Percentiles rank a stretch among this genome's conserved stretches.
phyloP scores from a whole-genome alignment of 2,329 filamentous ascomycete species.

The Talaromyces sp. region DNA sequence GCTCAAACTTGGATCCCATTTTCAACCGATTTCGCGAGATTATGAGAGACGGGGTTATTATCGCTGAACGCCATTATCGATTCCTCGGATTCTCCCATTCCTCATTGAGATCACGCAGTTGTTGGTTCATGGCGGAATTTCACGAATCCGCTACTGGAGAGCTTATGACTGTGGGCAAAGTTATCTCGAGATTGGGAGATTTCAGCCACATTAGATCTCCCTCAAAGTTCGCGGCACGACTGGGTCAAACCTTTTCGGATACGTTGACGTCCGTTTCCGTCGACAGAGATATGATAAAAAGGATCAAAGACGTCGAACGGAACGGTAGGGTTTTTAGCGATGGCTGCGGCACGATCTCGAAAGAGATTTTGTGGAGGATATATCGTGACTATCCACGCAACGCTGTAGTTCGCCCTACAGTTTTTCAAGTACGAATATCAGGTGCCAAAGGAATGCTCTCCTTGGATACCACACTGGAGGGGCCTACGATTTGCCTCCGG shows the following conservation, averaged over 20 bases:
- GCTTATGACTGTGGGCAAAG: conserved; percentile 33
- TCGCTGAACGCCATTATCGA: conserved; percentile 60
- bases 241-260: conserved; percentile 69
- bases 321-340: conserved; percentile 66
- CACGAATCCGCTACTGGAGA: conserved; percentile 24
- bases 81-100: conserved; percentile 81
- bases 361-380: conserved; percentile 56
- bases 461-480: conserved; percentile 60
- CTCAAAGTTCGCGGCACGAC: conserved; percentile 58
- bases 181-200: conserved; percentile 49
- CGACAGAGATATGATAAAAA: conserved; percentile 23
- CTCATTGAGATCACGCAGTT: conserved; percentile 65
- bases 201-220: conserved; percentile 53
- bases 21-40: conserved; percentile 57
- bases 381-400: conserved; percentile 44
- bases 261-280: conserved; percentile 63
- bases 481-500: conserved; percentile 60
- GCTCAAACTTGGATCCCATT: conserved; percentile 22
- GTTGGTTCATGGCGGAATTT: conserved; percentile 60
- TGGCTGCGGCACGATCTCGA: conserved; percentile 72
- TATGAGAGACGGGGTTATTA: conserved; percentile 57
- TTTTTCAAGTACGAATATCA: conserved; percentile 69
- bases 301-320: conserved; percentile 28
- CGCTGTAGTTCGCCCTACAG: conserved; percentile 24
- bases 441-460: conserved; percentile 77